Evolutionary conservation across 1,284 basidiomycete species (phyloP).

Genomic region (Ustanciosporium gigantosporum): DNA sequence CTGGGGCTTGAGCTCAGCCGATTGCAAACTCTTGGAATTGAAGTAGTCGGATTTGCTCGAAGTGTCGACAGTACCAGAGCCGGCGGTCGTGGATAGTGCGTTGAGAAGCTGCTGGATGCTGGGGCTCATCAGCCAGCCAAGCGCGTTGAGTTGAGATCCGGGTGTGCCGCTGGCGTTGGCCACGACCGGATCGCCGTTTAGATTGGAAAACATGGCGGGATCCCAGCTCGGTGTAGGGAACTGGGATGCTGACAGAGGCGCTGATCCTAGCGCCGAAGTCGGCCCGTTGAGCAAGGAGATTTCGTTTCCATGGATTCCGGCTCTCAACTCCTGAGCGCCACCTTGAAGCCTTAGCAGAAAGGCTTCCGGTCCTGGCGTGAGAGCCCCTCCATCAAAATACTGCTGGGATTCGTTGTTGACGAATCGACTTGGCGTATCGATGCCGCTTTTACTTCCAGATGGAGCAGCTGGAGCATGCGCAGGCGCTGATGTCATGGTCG

Average conservation of each 20-base stretch:
- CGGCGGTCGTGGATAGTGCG: slow-evolving; percentile 22
- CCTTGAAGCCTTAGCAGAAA: slow-evolving; percentile 50
- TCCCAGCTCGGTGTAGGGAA: slow-evolving; percentile 35
- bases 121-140: slow-evolving; percentile 50
- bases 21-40: slow-evolving; percentile 16
- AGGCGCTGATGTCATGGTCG: slow-evolving; percentile 15
- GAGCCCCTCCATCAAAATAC: slow-evolving; percentile 49
- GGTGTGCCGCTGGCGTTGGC: slow-evolving; percentile 19
- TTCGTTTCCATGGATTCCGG: slow-evolving; percentile 45
- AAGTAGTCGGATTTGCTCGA: slow-evolving; percentile 34
- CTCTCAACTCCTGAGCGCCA: slow-evolving; percentile 47
- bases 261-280: slow-evolving; percentile 18
- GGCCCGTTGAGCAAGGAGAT: slow-evolving; percentile 39
- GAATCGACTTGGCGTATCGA: slow-evolving; percentile 39
- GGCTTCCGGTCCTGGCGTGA: slow-evolving; percentile 51
- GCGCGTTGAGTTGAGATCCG: slow-evolving; percentile 18
- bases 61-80: slow-evolving; percentile 20
- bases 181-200: slow-evolving; percentile 12
- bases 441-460: slow-evolving; percentile 16
- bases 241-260: slow-evolving; percentile 14
- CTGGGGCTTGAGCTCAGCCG: background rate
- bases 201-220: slow-evolving; percentile 27
- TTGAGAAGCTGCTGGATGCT: slow-evolving; percentile 48
- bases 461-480: background rate
- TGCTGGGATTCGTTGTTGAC: slow-evolving; percentile 38